Evolutionary conservation across 441 rosid genomes (phyloP), one percentile per base, ranked within the genome.

Genomic region (Pelargonium citronellum): DNA sequence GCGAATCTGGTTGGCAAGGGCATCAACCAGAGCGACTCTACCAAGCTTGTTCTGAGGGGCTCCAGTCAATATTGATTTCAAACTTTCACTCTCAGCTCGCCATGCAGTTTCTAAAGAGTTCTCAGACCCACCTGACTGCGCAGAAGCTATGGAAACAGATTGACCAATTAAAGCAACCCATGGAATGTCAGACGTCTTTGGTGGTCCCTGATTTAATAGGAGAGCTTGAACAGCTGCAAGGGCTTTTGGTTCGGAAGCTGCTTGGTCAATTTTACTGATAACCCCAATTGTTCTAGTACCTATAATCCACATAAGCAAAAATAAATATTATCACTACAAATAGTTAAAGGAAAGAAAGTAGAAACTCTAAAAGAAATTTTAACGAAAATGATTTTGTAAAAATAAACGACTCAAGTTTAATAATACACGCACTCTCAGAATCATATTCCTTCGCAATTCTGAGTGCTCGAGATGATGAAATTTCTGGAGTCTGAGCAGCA

Each of bases 131-230:
- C 90, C 96, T 71, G 98, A 85, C 75, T 87, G 89, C 57, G 92
- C 85, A 68, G 98, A 83, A 64, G 96, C 91, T 11, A 93, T 91
- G 16, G 98, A 75, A 57, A 93, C 97, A 66, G 98, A 88, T 74
- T 93, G 98, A 27, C 97, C 98, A 74, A 93, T 91, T 80, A 93
- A 80, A 71, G 97, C 98, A 82, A 91, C 92, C 98, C 98, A 93
- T 5, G 88, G 95, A 67, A 93, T 93, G 74, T 91, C 97, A 41
- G 87, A 74, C 67, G 98, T 89, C 84, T 87, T 93, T 20, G 96
- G 83, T 5, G 96, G 98, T 53, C 98, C 98, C 80, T 87, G 89
- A 71, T 93, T 91, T 77, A 80, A 75, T 51, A 93, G 80, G 46
- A 91, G 96, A 70, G 95, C 95, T 78, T 87, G 95, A 83, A 93